Percentiles rank a stretch among this genome's conserved stretches.
Conservation (phyloP, 1,284 basidiomycete genomes). For the Ceratobasidium sp. region DNA sequence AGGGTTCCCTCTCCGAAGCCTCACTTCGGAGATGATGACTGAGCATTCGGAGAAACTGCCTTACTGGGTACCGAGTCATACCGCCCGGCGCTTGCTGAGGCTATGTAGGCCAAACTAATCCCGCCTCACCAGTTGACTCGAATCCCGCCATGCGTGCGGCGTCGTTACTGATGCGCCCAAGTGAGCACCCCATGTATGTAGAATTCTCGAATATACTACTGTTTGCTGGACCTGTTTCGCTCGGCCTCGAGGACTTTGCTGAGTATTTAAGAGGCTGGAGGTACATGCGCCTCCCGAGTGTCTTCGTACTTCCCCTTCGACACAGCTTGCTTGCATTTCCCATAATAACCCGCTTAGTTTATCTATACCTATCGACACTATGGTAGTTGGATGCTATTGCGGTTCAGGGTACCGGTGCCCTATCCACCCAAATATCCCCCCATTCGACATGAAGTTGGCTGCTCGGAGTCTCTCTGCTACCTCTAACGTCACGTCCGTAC, state of each 20-base stretch:
- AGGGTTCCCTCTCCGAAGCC: not conserved
- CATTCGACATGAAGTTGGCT: not conserved
- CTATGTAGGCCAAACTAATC: conserved; percentile 51
- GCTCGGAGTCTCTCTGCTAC: not conserved
- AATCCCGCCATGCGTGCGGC: not conserved
- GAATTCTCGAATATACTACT: conserved; percentile 12
- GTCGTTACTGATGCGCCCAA: not conserved
- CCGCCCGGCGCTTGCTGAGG: too few species aligned
- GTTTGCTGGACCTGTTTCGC: not conserved
- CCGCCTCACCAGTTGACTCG: not conserved
- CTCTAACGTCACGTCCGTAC: not conserved
- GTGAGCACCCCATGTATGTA: not conserved
- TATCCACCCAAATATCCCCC: conserved; percentile 7
- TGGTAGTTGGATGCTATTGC: too few species aligned
- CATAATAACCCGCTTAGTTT: too few species aligned
- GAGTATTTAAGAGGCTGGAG: not conserved
- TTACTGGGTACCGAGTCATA: too few species aligned
- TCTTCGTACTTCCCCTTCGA: too few species aligned
- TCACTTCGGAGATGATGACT: too few species aligned
- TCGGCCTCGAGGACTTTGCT: not conserved
- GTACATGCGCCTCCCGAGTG: too few species aligned
- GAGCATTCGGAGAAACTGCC: too few species aligned
- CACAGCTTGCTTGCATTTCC: too few species aligned
- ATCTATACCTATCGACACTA: too few species aligned
- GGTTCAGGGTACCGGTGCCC: conserved; percentile 1